Base-by-base conservation (phyloP, 768 basidiomycete species). In the Asterophora lycoperdoides region DNA sequence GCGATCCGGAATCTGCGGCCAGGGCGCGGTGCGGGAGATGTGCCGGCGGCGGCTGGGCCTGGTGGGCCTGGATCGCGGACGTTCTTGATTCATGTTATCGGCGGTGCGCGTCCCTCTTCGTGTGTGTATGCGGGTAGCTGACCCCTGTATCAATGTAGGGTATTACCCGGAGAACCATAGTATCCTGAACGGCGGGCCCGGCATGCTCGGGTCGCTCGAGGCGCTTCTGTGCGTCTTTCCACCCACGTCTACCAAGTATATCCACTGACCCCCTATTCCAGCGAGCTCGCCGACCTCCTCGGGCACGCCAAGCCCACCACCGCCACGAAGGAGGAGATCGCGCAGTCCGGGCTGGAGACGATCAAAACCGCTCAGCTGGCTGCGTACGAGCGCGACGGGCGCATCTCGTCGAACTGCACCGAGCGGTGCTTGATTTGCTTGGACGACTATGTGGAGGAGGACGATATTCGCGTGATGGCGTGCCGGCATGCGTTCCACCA, bases 401-500 rank as follows among this genome's bases (percentile, higher is more conserved):
- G 78, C 49, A 72, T 94, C 13, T 72, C 86, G 18, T 77, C 75
- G n/a, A 94, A 86, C 59, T 93, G 90, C 51, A 69, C 76, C 6
- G 93, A 96, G 36, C 71, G 79, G 86, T 91, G 87, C 60, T 71
- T 90, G 52, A 86, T 96, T 32, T 97, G 93, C 62, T 71, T 95
- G 42, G 87, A 90, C 48, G 91, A 95, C 46, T 96, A 96, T 65
- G 75, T 77, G 28, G 62, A 71, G 1, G 84, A 88, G 37, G 89
- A 92, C 38, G 83, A 92, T 20, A 67, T 94, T 41, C 82, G 94
- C 19, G 68, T 96, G 29, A 76, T 97, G 70, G 68, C 69, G 5
- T 96, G 94, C 66, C 78, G 80, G 54, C 93, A 97, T 68, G 84
- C 80, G n/a, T 97, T 93, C 76, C 93, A 97, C 61, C 83, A 83